These are phyloP conservation scores for Wickerhamiella slavikovae DNA, from an alignment of 805 yeast genomes.

Conservation along the genomic window DNA sequence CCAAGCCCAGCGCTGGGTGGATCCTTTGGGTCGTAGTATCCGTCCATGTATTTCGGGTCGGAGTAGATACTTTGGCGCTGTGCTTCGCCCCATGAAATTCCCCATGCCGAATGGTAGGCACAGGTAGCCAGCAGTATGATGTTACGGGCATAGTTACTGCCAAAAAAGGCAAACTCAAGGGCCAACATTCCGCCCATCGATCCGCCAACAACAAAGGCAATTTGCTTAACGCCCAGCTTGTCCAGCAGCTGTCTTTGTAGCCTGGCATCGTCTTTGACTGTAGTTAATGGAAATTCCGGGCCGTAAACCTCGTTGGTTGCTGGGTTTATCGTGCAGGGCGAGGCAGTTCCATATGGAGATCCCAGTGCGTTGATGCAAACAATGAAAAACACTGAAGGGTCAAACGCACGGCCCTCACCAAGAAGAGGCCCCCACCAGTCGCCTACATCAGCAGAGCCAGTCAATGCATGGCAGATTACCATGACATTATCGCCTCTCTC, in stretches of 20 bases:
- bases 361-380: conserved; percentile 86
- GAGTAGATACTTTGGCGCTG: conserved; percentile 91
- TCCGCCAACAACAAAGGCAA: conserved; percentile 85
- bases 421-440: conserved; percentile 99
- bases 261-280: conserved; percentile 80
- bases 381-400: conserved; percentile 69
- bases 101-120: conserved; percentile 94
- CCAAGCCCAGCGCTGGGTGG: conserved; percentile 76
- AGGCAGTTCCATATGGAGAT: conserved; percentile 89
- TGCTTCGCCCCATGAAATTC: conserved; percentile 97
- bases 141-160: conserved; percentile 41
- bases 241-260: conserved; percentile 65
- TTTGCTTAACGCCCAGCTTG: conserved; percentile 50
- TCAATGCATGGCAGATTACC: conserved; percentile 87
- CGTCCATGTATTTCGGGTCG: conserved; percentile 84
- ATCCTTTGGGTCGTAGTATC: conserved; percentile 57
- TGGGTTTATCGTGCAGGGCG: conserved; percentile 72
- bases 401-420: conserved; percentile 74
- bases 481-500: conserved; percentile 49
- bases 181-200: conserved; percentile 99
- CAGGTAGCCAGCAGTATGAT: conserved; percentile 80
- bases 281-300: conserved; percentile 84
- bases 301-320: conserved; percentile 67
- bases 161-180: conserved; percentile 66
- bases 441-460: conserved; percentile 85